Evolutionary conservation across 1,139 yeast genomes (phyloP).

Genomic region (Taphrina wiesneri): DNA sequence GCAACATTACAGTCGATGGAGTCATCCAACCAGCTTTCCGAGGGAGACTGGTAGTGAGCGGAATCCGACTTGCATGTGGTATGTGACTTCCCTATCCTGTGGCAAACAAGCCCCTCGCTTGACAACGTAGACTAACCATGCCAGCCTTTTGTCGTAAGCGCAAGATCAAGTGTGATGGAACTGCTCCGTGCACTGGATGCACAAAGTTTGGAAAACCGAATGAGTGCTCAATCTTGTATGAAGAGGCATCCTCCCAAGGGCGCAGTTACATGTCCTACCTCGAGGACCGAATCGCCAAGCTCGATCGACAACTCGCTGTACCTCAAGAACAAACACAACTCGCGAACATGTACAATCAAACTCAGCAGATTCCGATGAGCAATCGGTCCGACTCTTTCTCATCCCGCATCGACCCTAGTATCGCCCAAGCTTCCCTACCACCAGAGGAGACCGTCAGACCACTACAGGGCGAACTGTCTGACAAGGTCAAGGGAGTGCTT

Average conservation of each 20-base stretch:
- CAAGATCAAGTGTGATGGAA: constrained; percentile 32
- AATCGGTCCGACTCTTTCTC: background rate
- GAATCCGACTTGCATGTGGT: constrained; percentile 29
- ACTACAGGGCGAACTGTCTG: background rate
- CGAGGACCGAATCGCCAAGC: constrained; percentile 24
- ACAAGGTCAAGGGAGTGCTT: constrained; percentile 3
- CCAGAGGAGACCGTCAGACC: constrained; percentile 1
- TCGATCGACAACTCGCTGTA: constrained; percentile 6
- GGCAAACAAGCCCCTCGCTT: background rate
- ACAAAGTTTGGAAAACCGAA: constrained; percentile 18
- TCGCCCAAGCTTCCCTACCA: background rate
- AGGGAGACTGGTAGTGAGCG: constrained; percentile 27
- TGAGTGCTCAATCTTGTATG: constrained; percentile 31
- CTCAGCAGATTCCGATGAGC: background rate
- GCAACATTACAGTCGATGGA: constrained; percentile 18
- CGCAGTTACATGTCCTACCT: constrained; percentile 31
- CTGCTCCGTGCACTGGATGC: constrained; percentile 32
- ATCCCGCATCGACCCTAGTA: background rate
- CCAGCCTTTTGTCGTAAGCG: constrained; percentile 30
- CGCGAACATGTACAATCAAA: background rate
- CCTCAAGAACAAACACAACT: background rate
- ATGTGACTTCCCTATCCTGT: background rate
- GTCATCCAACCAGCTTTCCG: constrained; percentile 25
- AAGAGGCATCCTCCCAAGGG: constrained; percentile 31
- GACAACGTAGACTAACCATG: background rate